phyloP scores from a whole-genome alignment of 2,329 filamentous ascomycete genomes.

The Pochonia chlamydosporia region DNA sequence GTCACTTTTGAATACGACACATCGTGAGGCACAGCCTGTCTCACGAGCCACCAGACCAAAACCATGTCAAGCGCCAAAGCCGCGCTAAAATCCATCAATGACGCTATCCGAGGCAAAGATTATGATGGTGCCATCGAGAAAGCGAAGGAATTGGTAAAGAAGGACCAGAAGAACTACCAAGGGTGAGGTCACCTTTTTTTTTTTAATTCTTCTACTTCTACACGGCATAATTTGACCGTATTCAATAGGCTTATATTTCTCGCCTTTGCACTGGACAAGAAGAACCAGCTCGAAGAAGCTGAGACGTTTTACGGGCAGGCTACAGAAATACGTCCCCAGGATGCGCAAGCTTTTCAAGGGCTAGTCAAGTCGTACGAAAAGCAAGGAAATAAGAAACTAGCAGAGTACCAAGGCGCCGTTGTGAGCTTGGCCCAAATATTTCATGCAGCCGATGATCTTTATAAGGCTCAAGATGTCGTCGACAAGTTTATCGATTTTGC shows the following conservation, averaged over 20 bases:
- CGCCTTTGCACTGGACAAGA: slow-evolving; percentile 77
- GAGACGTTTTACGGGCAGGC: slow-evolving; percentile 73
- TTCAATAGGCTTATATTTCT: slow-evolving; percentile 70
- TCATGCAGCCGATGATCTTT: slow-evolving; percentile 57
- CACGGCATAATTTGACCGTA: slow-evolving; percentile 8
- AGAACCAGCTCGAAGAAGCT: slow-evolving; percentile 63
- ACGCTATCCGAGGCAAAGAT: slow-evolving; percentile 70
- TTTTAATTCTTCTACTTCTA: no score
- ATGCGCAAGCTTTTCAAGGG: slow-evolving; percentile 87
- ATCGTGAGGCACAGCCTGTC: background rate
- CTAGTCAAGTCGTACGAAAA: slow-evolving; percentile 80
- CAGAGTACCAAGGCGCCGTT: slow-evolving; percentile 68
- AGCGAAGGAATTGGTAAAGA: slow-evolving; percentile 61
- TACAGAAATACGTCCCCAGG: slow-evolving; percentile 62
- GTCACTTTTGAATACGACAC: background rate
- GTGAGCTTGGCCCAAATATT: slow-evolving; percentile 71
- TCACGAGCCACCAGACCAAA: background rate
- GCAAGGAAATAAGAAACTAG: slow-evolving; percentile 62
- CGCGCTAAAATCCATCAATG: slow-evolving; percentile 73
- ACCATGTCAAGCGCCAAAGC: slow-evolving; percentile 58
- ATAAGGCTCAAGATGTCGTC: slow-evolving; percentile 61
- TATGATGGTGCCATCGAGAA: slow-evolving; percentile 70
- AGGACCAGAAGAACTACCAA: slow-evolving; percentile 76
- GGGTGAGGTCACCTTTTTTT: slow-evolving; percentile 46
- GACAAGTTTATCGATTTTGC: slow-evolving; percentile 76